Evolutionary conservation across 352 stramenopile genomes (phyloP).

Genomic region (Pythium monospermum): DNA sequence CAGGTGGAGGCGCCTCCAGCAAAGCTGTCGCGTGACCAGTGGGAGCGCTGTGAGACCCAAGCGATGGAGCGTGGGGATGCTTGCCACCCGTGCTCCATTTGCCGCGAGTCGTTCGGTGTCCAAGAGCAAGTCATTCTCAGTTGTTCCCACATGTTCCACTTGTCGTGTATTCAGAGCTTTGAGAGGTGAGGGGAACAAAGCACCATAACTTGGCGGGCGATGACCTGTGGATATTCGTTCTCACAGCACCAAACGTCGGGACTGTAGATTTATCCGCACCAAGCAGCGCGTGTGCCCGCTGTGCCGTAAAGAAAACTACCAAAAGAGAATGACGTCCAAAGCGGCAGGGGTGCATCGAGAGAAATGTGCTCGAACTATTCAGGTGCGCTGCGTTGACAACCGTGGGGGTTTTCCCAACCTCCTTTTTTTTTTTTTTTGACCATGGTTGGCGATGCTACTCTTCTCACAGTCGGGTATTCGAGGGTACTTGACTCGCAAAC

Average conservation of each 20-base stretch:
- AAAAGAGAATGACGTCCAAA: constrained; percentile 58
- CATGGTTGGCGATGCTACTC: too few species aligned
- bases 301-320: constrained; percentile 80
- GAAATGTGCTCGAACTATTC: constrained; percentile 44
- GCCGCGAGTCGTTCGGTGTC: constrained; percentile 62
- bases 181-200: constrained; percentile 35
- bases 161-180: constrained; percentile 76
- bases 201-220: background rate
- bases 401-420: background rate
- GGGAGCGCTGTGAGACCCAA: constrained; percentile 64
- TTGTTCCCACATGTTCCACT: constrained; percentile 86
- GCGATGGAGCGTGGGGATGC: constrained; percentile 58
- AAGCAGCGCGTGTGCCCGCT: constrained; percentile 78
- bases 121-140: constrained; percentile 80
- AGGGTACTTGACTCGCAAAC: background rate
- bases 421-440: too few species aligned
- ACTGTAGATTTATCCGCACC: constrained; percentile 56
- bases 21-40: constrained; percentile 66
- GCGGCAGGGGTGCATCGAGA: constrained; percentile 47
- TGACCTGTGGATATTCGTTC: background rate
- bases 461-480: too few species aligned
- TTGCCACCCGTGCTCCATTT: constrained; percentile 76
- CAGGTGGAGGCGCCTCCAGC: constrained; percentile 44
- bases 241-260: background rate
- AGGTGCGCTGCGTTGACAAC: constrained; percentile 25